Base-by-base conservation (phyloP, 108 stramenopile species). In the Stephanodiscus triporus region DNA sequence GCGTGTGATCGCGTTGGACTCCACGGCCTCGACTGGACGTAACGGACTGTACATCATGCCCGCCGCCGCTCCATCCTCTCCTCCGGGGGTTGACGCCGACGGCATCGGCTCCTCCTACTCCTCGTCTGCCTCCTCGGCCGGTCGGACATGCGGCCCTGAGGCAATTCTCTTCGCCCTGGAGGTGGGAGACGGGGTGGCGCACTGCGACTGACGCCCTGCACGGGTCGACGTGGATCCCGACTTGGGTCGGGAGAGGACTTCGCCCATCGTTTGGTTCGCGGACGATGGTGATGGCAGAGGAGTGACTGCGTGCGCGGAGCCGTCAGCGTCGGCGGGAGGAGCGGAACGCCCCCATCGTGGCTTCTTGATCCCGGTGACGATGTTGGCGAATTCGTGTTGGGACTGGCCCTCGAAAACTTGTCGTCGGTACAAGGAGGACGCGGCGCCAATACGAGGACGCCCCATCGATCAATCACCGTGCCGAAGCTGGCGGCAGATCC, bases 171-270 rank as follows among this genome's bases (percentile, higher is more conserved):
- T 91, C 59, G 86, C 88, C 19, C 48, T 91, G 29, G 27, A 72
- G 8, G 57, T 38, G 26, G 90, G 90, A 5, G 88, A 91, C 70
- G 87, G 75, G 14, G 90, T 91, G 11, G 68, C 88, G 6, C 90
- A 91, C 49, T 84, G 88, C 9, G 89, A 78, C 73, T n/a, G 88
- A 91, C 66, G 75, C 89, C 23, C 56, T 91, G 49, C 90, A 91
- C 75, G 90, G 90, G 90, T 91, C 10, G 88, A 91, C 56, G 82
- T 91, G 8, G 75, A 86, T 50, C 85, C 85, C 22, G 69, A 72
- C 6, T 38, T 85, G 69, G 76, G 85, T 45, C n/a, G 47, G 53
- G 37, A 62, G n/a, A 73, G 90, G 38, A 91, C 90, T 5, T 88
- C 87, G 38, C 66, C 89, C 26, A 89, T 91, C 68, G 85, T 91